Conservation (phyloP, 2,329 filamentous ascomycete species). For the Penicillium verrucosum region DNA sequence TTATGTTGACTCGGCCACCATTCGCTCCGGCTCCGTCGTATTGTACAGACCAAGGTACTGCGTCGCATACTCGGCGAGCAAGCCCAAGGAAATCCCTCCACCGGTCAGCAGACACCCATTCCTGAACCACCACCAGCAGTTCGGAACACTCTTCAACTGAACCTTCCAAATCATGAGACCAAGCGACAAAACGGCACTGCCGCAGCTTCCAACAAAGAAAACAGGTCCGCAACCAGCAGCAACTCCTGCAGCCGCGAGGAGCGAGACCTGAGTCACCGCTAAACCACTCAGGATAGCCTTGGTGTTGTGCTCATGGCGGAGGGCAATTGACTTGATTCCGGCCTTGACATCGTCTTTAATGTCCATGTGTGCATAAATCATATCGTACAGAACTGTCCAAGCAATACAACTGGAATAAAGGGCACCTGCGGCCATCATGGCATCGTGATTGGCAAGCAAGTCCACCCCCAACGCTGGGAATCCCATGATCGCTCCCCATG, state of each 20-base stretch:
- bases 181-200: slow-evolving; percentile 54
- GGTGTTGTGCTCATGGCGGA: slow-evolving; percentile 48
- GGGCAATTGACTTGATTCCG: slow-evolving; percentile 52
- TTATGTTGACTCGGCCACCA: slow-evolving; percentile 7
- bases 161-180: slow-evolving; percentile 60
- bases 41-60: slow-evolving; percentile 30
- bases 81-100: slow-evolving; percentile 55
- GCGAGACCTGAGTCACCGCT: slow-evolving; percentile 41
- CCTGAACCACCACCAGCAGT: slow-evolving; percentile 65
- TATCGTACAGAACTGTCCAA: slow-evolving; percentile 52
- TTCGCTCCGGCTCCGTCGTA: slow-evolving; percentile 1
- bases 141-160: slow-evolving; percentile 53
- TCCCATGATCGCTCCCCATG: slow-evolving; percentile 51
- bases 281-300: slow-evolving; percentile 44
- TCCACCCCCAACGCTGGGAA: slow-evolving; percentile 47
- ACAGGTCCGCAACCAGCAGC: slow-evolving; percentile 55
- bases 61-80: slow-evolving; percentile 54
- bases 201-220: slow-evolving; percentile 58
- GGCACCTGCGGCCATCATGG: slow-evolving; percentile 38
- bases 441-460: slow-evolving; percentile 39
- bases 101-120: slow-evolving; percentile 62
- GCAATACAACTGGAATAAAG: slow-evolving; percentile 48
- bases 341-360: slow-evolving; percentile 50
- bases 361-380: slow-evolving; percentile 53
- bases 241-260: slow-evolving; percentile 45